Evolutionary conservation across 768 basidiomycete species (phyloP).

Genomic region (Lentinula boryana): DNA sequence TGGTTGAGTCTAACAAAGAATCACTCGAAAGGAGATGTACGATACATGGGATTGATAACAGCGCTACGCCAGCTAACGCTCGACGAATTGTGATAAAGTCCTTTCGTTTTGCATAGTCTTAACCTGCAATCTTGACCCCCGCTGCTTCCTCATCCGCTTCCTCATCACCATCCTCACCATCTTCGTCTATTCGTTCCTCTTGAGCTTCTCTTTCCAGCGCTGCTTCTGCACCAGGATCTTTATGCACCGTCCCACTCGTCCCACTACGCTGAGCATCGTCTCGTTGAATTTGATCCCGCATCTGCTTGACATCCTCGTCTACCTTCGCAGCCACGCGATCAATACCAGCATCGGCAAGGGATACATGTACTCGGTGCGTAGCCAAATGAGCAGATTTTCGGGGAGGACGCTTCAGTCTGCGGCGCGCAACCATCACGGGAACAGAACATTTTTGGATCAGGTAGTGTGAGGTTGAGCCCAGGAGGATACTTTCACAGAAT

Average conservation of each 20-base stretch:
- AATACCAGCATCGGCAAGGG: constrained; percentile 79
- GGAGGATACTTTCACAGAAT: constrained; percentile 57
- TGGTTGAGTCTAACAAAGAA: too few species aligned
- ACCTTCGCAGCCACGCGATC: constrained; percentile 85
- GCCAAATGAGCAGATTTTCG: constrained; percentile 76
- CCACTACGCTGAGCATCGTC: constrained; percentile 48
- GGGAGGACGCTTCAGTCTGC: constrained; percentile 84
- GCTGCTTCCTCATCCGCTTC: constrained; percentile 21
- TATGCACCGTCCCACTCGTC: constrained; percentile 18
- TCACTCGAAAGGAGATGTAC: too few species aligned
- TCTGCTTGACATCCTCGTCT: constrained; percentile 76
- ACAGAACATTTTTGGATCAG: constrained; percentile 92
- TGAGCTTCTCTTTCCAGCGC: constrained; percentile 10
- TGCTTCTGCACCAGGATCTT: constrained; percentile 9
- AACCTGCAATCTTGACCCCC: background rate
- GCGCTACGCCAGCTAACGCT: background rate
- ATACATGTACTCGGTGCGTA: constrained; percentile 74
- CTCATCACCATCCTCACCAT: constrained; percentile 22
- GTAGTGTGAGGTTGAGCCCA: constrained; percentile 95
- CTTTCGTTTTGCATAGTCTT: background rate
- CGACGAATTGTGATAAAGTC: background rate
- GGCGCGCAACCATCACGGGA: constrained; percentile 94
- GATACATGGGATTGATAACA: background rate
- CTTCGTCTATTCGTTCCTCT: constrained; percentile 10
- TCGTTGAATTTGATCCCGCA: constrained; percentile 72